Evolutionary conservation across 73 alveolate species (phyloP), one percentile per base, ranked within the genome.

Genomic region (Tetrahymena elliotti): DNA sequence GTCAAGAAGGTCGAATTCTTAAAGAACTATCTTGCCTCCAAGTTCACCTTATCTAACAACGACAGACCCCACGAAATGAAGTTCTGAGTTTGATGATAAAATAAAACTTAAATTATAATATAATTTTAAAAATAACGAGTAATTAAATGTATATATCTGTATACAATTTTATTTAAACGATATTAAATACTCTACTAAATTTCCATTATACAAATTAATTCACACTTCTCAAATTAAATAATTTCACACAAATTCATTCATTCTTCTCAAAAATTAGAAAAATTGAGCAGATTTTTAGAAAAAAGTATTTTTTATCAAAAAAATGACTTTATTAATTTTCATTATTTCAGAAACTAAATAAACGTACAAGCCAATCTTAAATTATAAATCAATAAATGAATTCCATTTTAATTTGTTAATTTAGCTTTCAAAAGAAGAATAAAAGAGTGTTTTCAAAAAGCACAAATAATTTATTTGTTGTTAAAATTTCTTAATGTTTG

Each of bases 11-110:
- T 93, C 35, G 92, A 53, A 84, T 92, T 47, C 38, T 88, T 94
- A 93, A 94, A 94, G 83, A 52, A 94, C 93, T 94, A 94, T 94
- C 95, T 94, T 88, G 96, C 95, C 36, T 94, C 96, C 83, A 88
- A 94, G 53, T 94, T 94, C 96, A 94, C 93, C 93, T 39, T 94
- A 84, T 83, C 84, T 35, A 94, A 88, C 93, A 94, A 94, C 38
- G 83, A 93, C 38, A 94, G 95, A 94, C 96, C 96, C 53, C 96
- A 94, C 53, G 96, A 94, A 92, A 41, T 94, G 47, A 93, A 84
- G 53, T 94, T 94, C 93, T 94, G 96, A 94, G 82, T 38, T 84
- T 83, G 93, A 3, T 68, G 38, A 68, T 24, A 68, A 24, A 68
- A 40, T 40, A 40, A 18, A 68, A 6, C 88, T 68, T 27, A 68